Percentiles rank a stretch among this genome's conserved stretches.
Conservation (phyloP, 352 stramenopile genomes). For the Phytophthora idaei region DNA sequence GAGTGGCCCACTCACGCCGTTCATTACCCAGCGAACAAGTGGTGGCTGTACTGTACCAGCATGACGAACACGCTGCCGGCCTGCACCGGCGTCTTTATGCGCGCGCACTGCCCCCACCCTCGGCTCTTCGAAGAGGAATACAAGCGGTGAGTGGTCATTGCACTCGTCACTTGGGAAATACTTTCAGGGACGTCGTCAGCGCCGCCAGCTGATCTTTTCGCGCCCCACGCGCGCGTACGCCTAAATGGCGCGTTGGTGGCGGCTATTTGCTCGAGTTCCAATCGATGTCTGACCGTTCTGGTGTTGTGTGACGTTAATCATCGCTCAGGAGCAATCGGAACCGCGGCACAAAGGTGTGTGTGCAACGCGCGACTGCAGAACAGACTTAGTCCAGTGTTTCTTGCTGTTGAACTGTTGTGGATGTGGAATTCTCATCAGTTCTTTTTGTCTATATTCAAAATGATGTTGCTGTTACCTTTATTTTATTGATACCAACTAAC, state of each 20-base stretch:
- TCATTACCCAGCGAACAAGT: slow-evolving; percentile 10
- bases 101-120: slow-evolving; percentile 42
- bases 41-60: not conserved
- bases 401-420: not conserved
- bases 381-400: not conserved
- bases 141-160: slow-evolving; percentile 50
- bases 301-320: slow-evolving; percentile 2
- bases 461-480: no score
- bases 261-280: not conserved
- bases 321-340: slow-evolving; percentile 49
- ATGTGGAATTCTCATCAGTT: not conserved
- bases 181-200: slow-evolving; percentile 13
- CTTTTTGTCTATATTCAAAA: not conserved
- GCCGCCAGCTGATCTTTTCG: not conserved
- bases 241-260: not conserved
- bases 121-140: slow-evolving; percentile 62
- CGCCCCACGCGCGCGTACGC: not conserved
- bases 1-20: not conserved
- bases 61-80: slow-evolving; percentile 25
- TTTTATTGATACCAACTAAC: not conserved
- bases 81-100: slow-evolving; percentile 50
- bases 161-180: slow-evolving; percentile 14
- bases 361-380: not conserved
- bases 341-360: slow-evolving; percentile 44
- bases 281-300: slow-evolving; percentile 14